Base-by-base conservation (phyloP, 2,329 filamentous ascomycete genomes). In the Aureobasidium sp. region DNA sequence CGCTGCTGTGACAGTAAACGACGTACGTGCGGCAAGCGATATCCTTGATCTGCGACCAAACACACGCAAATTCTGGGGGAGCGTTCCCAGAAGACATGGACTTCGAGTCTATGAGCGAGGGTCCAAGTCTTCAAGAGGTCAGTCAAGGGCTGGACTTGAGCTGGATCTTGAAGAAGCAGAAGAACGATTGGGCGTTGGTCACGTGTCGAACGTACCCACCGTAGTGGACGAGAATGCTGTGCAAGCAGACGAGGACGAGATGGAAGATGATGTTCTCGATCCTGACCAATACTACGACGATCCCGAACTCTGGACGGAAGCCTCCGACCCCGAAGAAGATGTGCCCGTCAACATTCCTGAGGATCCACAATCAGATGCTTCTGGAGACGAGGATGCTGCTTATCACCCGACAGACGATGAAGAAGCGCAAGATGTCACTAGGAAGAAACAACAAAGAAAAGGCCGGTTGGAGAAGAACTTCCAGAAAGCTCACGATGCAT, bases 1-100 rank as follows among this genome's bases (percentile, higher is more conserved):
- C 27, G 54, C 68, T 11, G 61, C 61, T 6, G 67, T 72, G 3
- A 64, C 66, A 63, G 2, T 72, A 69, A 39, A 73, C 58, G 83
- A 86, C 69, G 82, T 87, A 0, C 69, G 71, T 37, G 76, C 82
- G 13, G 84, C 85, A 25, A 67, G 84, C 14, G 75, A 81, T 11
- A 73, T 85, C 2, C 70, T 88, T 3, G 76, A 78, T 6, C 72
- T 87, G 72, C 74, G 77, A 42, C 67, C 67, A 3, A 72, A 81
- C 61, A 73, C 74, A 7, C 71, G 72, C 25, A 70, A 78, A 3
- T 82, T 81, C 61, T 86, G 85, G 82, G 70, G 75, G 11, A 73
- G 71, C 2, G 73, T 79, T 6, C 76, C 84, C 1, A 76, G 81
- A 62, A 78, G 83, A 63, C 82, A 79, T 66, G 74, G 75, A 8